Conservation (phyloP, 2,329 filamentous ascomycete species). For the Ceratocystis papillata region DNA sequence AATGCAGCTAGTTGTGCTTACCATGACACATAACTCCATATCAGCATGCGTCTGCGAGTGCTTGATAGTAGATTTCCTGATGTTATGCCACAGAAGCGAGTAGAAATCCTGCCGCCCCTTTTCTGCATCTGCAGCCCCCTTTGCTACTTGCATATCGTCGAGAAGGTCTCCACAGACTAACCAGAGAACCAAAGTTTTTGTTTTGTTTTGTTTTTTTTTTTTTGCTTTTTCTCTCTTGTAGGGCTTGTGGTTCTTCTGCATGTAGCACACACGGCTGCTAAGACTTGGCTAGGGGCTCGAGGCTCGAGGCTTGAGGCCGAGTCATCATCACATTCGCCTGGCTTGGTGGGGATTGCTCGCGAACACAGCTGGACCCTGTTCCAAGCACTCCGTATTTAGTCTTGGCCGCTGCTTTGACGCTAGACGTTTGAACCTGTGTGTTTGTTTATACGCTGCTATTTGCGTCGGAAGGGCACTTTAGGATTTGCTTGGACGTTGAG, state of each 20-base stretch:
- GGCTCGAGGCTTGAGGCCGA: not conserved
- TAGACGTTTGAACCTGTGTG: not conserved
- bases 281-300: too few relatives aligned
- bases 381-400: not conserved
- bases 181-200: too few relatives aligned
- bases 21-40: too few relatives aligned
- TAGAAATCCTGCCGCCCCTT: not conserved
- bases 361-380: not conserved
- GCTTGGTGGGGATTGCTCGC: too few relatives aligned
- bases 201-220: not conserved
- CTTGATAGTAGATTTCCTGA: too few relatives aligned
- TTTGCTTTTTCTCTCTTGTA: not conserved
- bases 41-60: too few relatives aligned
- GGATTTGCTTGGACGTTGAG: not conserved
- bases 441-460: not conserved
- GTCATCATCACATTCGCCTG: not conserved
- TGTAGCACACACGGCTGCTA: too few relatives aligned
- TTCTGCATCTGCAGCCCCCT: not conserved
- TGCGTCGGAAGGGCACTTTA: not conserved
- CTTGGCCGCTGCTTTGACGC: not conserved
- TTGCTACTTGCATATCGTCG: not conserved
- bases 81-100: too few relatives aligned
- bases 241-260: not conserved
- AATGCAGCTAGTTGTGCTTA: too few relatives aligned
- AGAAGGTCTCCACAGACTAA: not conserved